Evolutionary conservation across 805 yeast species (phyloP).

Genomic region (Komagataella populi): DNA sequence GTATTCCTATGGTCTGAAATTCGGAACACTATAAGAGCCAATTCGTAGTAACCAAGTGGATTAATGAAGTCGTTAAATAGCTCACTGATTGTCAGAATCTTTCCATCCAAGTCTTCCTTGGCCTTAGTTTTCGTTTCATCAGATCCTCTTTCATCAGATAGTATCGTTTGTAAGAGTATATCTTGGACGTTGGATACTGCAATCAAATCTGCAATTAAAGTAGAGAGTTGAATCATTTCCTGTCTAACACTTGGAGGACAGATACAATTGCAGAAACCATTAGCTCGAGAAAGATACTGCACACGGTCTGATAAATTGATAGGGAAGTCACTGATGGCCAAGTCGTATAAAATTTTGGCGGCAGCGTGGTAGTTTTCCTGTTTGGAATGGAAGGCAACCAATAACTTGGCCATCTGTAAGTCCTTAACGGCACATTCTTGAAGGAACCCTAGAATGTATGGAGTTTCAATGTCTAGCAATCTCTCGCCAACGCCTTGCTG

Average conservation of each 20-base stretch:
- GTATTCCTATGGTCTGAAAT: conserved; percentile 75
- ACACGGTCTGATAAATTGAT: conserved; percentile 62
- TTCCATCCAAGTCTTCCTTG: conserved; percentile 39
- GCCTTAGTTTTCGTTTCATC: conserved; percentile 37
- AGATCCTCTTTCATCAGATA: conserved; percentile 34
- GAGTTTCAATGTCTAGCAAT: conserved; percentile 68
- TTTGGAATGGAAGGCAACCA: conserved; percentile 85
- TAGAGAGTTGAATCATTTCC: conserved; percentile 56
- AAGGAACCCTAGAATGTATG: conserved; percentile 66
- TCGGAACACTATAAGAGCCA: conserved; percentile 67
- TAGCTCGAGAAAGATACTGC: conserved; percentile 82
- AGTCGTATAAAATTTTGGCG: conserved; percentile 62
- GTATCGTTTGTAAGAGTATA: conserved; percentile 39
- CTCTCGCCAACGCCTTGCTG: conserved; percentile 65
- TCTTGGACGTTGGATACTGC: conserved; percentile 82
- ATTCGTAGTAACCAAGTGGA: conserved; percentile 76
- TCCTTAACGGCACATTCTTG: conserved; percentile 52
- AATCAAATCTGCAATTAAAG: conserved; percentile 62
- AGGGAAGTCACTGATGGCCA: conserved; percentile 64
- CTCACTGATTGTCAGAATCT: conserved; percentile 60
- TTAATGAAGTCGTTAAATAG: conserved; percentile 78
- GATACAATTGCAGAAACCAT: conserved; percentile 80
- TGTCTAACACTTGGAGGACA: conserved; percentile 69
- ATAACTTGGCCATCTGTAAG: conserved; percentile 61
- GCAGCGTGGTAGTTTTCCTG: conserved; percentile 69